Conservation (phyloP, 805 yeast species). For the Ascoidea asiatica region DNA sequence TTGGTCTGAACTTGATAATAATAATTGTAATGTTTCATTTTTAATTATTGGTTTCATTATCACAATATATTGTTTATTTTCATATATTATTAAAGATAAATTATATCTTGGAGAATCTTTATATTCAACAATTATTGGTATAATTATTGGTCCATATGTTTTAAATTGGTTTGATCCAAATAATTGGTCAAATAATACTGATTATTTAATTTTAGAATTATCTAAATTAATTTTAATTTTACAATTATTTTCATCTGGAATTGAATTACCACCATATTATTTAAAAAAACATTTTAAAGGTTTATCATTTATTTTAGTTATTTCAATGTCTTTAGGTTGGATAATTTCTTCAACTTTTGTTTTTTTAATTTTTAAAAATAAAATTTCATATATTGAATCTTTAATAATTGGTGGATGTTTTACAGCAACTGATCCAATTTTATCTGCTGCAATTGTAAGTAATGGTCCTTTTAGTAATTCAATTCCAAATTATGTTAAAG, state of each 20-base stretch:
- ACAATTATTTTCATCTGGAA: conserved; percentile 62
- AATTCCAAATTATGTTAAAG: conserved; percentile 49
- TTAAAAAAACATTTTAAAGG: conserved; percentile 46
- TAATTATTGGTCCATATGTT: conserved; percentile 47
- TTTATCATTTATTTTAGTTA: conserved; percentile 42
- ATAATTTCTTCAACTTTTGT: conserved; percentile 47
- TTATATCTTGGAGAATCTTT: conserved; percentile 55
- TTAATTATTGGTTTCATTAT: too few species aligned
- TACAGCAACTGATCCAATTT: conserved; percentile 69
- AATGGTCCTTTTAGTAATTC: conserved; percentile 58
- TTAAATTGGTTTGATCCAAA: conserved; percentile 43
- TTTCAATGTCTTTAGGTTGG: conserved; percentile 67
- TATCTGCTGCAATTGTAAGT: conserved; percentile 63
- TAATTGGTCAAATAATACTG: conserved; percentile 39
- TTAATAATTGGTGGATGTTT: conserved; percentile 55
- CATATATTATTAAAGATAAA: conserved; percentile 44
- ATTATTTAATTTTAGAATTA: conserved; percentile 40
- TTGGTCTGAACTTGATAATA: too few species aligned
- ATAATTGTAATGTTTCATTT: too few species aligned
- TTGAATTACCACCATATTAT: conserved; percentile 58
- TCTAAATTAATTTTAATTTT: conserved; percentile 54
- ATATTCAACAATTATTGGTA: conserved; percentile 49
- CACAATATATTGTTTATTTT: conserved; percentile 44
- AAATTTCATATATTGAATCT: conserved; percentile 37
- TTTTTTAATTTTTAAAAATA: conserved; percentile 49